A percentile compares a stretch with the other conserved stretches of the same genome.
phyloP scores from a whole-genome alignment of 208 protist species.

The Crithidia sp. region DNA sequence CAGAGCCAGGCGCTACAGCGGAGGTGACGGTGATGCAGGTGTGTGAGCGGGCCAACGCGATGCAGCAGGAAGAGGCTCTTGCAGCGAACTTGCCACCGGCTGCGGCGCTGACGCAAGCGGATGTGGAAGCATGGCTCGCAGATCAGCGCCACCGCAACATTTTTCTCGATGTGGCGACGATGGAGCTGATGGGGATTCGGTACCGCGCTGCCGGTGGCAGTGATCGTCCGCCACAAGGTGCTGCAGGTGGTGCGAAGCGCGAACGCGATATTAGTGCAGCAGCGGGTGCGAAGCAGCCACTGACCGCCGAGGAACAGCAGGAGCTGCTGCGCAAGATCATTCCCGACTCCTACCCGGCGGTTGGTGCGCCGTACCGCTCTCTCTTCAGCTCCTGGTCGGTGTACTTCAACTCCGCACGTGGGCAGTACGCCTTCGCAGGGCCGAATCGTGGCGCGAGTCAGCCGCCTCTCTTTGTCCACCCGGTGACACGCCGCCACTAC shows the following conservation, averaged over 20 bases:
- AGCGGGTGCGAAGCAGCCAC: neutral
- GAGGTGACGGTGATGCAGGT: constrained; percentile 34
- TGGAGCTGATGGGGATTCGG: constrained; percentile 52
- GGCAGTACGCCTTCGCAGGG: constrained; percentile 29
- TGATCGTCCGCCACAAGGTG: neutral
- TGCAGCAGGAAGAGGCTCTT: constrained; percentile 23
- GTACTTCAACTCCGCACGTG: constrained; percentile 29
- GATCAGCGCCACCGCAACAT: constrained; percentile 74
- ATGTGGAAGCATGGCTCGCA: constrained; percentile 54
- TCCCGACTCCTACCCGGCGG: constrained; percentile 15
- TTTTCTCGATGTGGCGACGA: constrained; percentile 64
- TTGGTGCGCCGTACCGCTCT: constrained; percentile 23
- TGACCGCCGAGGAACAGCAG: constrained; percentile 23
- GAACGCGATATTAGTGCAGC: constrained; percentile 1
- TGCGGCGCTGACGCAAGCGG: constrained; percentile 27
- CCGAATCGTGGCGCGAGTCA: constrained; percentile 19
- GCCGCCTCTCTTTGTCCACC: constrained; percentile 47
- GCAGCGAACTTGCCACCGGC: constrained; percentile 12
- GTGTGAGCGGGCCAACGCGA: constrained; percentile 28
- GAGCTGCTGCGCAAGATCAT: constrained; percentile 20
- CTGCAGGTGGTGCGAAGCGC: constrained; percentile 10
- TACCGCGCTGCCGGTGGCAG: constrained; percentile 34
- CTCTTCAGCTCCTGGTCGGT: constrained; percentile 29
- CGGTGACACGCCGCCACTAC: constrained; percentile 53
- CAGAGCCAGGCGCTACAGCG: constrained; percentile 25